These are phyloP conservation scores for Teunomyces kruisii DNA, from an alignment of 805 yeast genomes.

Conservation along the genomic window DNA sequence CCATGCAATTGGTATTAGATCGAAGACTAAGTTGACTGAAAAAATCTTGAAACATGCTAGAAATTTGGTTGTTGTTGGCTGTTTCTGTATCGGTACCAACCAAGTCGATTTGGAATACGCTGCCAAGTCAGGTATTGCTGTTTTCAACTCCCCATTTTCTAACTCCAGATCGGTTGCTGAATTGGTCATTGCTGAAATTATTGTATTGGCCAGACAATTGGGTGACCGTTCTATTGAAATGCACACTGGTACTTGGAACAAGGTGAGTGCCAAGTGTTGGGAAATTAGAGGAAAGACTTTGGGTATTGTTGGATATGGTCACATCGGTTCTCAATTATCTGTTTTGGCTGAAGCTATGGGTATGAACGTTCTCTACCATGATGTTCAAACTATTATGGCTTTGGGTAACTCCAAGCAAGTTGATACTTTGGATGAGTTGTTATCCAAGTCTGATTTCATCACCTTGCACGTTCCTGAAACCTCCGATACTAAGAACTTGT, in stretches of 20 bases:
- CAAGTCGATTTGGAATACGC: slow-evolving; percentile 94
- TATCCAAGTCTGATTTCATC: slow-evolving; percentile 81
- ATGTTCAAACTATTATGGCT: slow-evolving; percentile 89
- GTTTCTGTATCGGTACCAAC: slow-evolving; percentile 99
- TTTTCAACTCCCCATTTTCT: slow-evolving; percentile 97
- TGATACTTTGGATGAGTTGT: slow-evolving; percentile 75
- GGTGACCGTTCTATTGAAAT: slow-evolving; percentile 96
- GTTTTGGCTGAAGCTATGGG: slow-evolving; percentile 98
- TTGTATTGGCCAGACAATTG: slow-evolving; percentile 90
- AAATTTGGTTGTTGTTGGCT: slow-evolving; percentile 87
- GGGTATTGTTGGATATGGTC: slow-evolving; percentile 97
- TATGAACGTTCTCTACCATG: slow-evolving; percentile 93
- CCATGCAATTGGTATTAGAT: slow-evolving; percentile 97
- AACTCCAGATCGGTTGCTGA: slow-evolving; percentile 99
- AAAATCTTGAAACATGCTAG: slow-evolving; percentile 81
- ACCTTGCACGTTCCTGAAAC: slow-evolving; percentile 94
- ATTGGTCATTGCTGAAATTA: slow-evolving; percentile 91
- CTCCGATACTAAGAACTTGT: slow-evolving; percentile 85
- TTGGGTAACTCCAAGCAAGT: slow-evolving; percentile 97
- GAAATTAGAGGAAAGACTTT: slow-evolving; percentile 98
- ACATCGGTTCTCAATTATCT: slow-evolving; percentile 95
- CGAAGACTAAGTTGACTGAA: slow-evolving; percentile 87
- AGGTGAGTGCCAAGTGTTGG: slow-evolving; percentile 94
- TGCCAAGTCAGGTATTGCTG: slow-evolving; percentile 90
- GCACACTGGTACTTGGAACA: slow-evolving; percentile 98